Conservation (phyloP, 2,329 filamentous ascomycete genomes). For the Lasiodiplodia sp. region DNA sequence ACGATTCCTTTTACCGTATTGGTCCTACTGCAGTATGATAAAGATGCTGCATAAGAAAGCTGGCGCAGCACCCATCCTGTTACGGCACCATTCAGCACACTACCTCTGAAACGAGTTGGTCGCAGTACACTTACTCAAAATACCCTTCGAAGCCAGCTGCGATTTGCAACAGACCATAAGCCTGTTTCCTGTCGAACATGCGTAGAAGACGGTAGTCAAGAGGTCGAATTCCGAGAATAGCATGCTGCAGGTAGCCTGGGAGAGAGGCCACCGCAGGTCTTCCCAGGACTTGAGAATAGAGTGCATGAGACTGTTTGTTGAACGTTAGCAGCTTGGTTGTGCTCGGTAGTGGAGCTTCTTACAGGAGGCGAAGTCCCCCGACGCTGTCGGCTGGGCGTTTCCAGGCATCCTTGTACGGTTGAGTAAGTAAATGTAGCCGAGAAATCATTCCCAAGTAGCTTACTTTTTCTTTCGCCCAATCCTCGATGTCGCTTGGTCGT, state of each 20-base stretch:
- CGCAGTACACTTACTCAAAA: background rate
- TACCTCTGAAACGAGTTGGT: background rate
- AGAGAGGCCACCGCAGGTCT: background rate
- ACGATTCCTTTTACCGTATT: background rate
- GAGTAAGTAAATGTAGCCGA: background rate
- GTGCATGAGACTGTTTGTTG: background rate
- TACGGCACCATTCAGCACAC: background rate
- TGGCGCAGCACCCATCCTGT: background rate
- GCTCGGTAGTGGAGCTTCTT: background rate
- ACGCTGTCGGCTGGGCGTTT: background rate
- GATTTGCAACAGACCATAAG: background rate
- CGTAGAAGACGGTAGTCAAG: background rate
- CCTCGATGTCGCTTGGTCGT: background rate
- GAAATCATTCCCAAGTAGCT: background rate
- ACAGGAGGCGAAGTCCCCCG: conserved; percentile 4
- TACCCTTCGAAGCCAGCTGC: background rate
- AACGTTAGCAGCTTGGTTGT: too few relatives aligned
- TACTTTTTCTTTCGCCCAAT: background rate
- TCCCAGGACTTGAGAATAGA: too few relatives aligned
- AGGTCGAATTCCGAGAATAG: background rate
- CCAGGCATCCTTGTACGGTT: too few relatives aligned
- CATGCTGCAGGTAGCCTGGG: background rate
- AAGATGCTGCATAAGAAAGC: background rate
- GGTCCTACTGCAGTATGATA: background rate
- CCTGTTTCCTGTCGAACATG: background rate